Conservation (phyloP, 2,329 filamentous ascomycete genomes). For the Sclerotinia sclerotiorum region DNA sequence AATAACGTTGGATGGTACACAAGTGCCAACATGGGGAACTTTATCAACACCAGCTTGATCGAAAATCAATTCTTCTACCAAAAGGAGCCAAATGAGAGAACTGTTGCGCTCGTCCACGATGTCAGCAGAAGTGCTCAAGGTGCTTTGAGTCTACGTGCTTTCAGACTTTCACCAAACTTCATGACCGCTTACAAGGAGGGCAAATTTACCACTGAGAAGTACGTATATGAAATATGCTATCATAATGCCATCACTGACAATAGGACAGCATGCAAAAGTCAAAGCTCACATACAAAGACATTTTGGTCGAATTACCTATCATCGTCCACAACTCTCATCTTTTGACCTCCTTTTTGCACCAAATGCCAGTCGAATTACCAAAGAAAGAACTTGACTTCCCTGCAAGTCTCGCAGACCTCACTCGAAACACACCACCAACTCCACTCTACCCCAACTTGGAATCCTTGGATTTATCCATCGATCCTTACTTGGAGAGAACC, state of each 20-base stretch:
- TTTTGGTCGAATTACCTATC: conserved; percentile 86
- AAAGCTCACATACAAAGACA: conserved; percentile 89
- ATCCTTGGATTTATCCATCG: conserved; percentile 82
- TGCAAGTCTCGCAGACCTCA: conserved; percentile 74
- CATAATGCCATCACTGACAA: conserved; percentile 24
- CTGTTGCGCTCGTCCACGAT: conserved; percentile 89
- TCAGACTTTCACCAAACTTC: conserved; percentile 83
- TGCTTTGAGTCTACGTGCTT: conserved; percentile 83
- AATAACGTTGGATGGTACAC: conserved; percentile 99
- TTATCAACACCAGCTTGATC: conserved; percentile 90
- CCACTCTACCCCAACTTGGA: conserved; percentile 88
- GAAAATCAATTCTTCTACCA: conserved; percentile 99
- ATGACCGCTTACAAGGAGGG: conserved; percentile 90
- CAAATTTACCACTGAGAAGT: conserved; percentile 97
- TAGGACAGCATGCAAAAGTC: conserved; percentile 80
- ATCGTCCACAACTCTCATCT: conserved; percentile 96
- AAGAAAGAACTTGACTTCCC: conserved; percentile 72
- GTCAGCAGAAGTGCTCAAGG: conserved; percentile 94
- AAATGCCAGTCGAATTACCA: conserved; percentile 70
- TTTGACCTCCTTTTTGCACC: conserved; percentile 91
- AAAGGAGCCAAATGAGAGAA: conserved; percentile 82
- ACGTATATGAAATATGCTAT: conserved; percentile 42
- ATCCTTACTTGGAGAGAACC: conserved; percentile 97
- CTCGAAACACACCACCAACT: conserved; percentile 58
- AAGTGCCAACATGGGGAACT: conserved; percentile 98